These are phyloP conservation scores for Fusarium nisikadoi DNA, from an alignment of 2,329 filamentous ascomycete genomes.

Conservation along the genomic window DNA sequence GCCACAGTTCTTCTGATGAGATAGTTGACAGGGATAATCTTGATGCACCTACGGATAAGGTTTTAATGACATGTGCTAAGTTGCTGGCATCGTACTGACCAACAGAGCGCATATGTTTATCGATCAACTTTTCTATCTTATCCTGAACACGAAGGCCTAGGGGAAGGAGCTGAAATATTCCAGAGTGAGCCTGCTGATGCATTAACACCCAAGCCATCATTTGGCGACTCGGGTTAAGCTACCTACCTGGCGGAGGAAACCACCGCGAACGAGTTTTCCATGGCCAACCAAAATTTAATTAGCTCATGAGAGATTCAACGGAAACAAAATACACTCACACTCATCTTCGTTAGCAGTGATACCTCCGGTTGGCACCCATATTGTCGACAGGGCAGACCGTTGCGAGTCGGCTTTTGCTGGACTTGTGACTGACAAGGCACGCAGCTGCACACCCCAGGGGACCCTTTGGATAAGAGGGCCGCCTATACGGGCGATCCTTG, in stretches of 20 bases:
- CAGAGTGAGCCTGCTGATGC: constrained; percentile 75
- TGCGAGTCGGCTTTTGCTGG: constrained; percentile 49
- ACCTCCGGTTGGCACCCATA: constrained; percentile 83
- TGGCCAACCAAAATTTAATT: constrained; percentile 64
- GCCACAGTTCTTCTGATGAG: constrained; percentile 86
- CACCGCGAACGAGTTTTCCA: constrained; percentile 74
- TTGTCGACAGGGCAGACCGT: constrained; percentile 67
- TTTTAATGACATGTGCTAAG: constrained; percentile 5
- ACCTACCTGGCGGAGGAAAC: constrained; percentile 82
- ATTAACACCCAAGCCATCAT: constrained; percentile 7
- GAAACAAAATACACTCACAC: constrained; percentile 50
- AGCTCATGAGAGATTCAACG: constrained; percentile 15
- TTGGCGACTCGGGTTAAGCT: constrained; percentile 31
- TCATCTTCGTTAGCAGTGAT: constrained; percentile 68
- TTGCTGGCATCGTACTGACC: constrained; percentile 57
- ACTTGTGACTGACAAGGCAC: constrained; percentile 38
- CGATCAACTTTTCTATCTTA: constrained; percentile 86
- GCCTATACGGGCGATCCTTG: constrained; percentile 24
- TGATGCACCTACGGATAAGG: constrained; percentile 70
- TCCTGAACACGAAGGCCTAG: constrained; percentile 87
- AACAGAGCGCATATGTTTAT: constrained; percentile 85
- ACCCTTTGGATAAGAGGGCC: constrained; percentile 14
- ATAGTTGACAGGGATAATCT: constrained; percentile 86
- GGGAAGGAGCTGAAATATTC: constrained; percentile 92
- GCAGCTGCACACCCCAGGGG: constrained; percentile 17